Base-by-base conservation (phyloP, 1,139 yeast species). In the Tardiomyces blankii region DNA sequence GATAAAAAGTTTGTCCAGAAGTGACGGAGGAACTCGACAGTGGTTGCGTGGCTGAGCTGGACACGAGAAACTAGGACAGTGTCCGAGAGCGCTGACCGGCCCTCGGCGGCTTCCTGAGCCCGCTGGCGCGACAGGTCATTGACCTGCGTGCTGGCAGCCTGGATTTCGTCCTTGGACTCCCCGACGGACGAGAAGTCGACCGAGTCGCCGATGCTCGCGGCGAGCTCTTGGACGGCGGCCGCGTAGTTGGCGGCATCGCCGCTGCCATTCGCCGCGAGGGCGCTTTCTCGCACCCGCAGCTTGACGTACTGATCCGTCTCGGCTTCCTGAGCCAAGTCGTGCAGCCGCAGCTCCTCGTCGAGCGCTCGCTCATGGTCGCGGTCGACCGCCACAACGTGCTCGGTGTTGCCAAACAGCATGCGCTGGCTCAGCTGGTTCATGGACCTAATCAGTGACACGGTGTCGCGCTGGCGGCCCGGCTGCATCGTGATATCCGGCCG, bases 401-500 rank as follows among this genome's bases (percentile, higher is more conserved):
- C 11, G 19, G 19, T 35, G 12, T 35, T 35, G 39, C 48, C 44
- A 5, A 40, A 30, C 21, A 55, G 63, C 84, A 91, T 84, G 54
- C 89, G 78, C 48, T 87, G 80, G 54, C 94, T 82, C 44, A 91
- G 69, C 50, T 87, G 76, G 63, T 91, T 91, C 94, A 89, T 88
- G 50, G 95, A 86, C 54, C 82, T 75, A 69, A 91, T 73, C 35
- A 88, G 79, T 12, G 85, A 78, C 18, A 86, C 73, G 62, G 84
- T 73, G 52, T 82, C 87, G 35, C 77, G 77, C 40, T 72, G 73
- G 33, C 69, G 70, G 4, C 68, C 57, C 21, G 68, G 59, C 41
- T 82, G 76, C 96, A 89, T 89, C 8, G 97, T 89, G 49, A 85
- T 69, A 63, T 89, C 97, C 0, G 96, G 96, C 38, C 74, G 70